Percentiles rank a stretch among this genome's conserved stretches.
phyloP scores from a whole-genome alignment of 345 rosid species.

The Mercurialis annua region DNA sequence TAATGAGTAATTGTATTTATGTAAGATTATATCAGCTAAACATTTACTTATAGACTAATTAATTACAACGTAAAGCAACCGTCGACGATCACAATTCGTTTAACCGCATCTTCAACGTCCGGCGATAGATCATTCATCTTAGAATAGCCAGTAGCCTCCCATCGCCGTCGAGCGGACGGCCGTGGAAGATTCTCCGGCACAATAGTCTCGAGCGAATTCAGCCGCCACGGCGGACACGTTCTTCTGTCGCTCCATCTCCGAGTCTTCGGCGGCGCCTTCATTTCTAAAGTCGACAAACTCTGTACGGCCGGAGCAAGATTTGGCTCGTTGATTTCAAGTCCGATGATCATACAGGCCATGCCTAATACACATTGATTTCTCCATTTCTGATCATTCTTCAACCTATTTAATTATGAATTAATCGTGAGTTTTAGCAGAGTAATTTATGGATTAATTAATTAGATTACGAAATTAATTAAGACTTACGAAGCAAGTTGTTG shows the following conservation, averaged over 20 bases:
- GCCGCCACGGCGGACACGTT: conserved; percentile 36
- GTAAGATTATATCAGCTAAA: too few species aligned
- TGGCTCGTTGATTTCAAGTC: conserved; percentile 8
- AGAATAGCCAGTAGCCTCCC: conserved; percentile 15
- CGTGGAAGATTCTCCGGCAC: conserved; percentile 44
- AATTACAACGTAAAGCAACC: conserved; percentile 26
- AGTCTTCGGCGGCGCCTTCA: not conserved
- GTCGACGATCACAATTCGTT: not conserved
- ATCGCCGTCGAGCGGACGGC: conserved; percentile 29
- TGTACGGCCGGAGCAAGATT: not conserved
- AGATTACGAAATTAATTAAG: too few species aligned
- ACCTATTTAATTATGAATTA: conserved; percentile 3
- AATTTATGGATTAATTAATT: not conserved
- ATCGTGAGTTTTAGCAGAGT: not conserved
- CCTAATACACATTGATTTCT: conserved; percentile 24
- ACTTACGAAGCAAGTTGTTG: conserved; percentile 22
- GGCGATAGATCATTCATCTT: conserved; percentile 6
- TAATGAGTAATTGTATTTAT: too few species aligned
- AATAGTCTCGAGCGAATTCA: conserved; percentile 34
- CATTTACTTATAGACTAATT: too few species aligned
- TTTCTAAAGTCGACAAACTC: not conserved
- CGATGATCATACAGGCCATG: conserved; percentile 35
- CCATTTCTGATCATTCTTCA: conserved; percentile 27
- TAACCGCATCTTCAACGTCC: not conserved
- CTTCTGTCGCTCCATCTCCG: conserved; percentile 38